These are phyloP conservation scores for Melampsora abietis-canadensis DNA, from an alignment of 1,284 basidiomycete genomes.

Conservation along the genomic window DNA sequence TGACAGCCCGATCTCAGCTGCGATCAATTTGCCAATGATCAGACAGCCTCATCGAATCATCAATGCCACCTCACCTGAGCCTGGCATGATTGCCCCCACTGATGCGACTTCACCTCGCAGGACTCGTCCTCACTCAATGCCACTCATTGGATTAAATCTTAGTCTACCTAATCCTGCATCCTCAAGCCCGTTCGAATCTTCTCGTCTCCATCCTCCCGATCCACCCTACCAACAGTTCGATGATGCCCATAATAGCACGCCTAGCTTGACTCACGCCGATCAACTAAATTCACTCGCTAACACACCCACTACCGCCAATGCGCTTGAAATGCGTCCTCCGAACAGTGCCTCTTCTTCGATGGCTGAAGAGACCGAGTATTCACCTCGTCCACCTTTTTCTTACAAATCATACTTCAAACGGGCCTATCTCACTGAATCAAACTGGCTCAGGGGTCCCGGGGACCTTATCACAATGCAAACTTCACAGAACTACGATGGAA, in stretches of 20 bases:
- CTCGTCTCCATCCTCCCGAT: constrained; percentile 40
- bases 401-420: constrained; percentile 72
- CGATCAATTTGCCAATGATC: not conserved
- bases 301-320: constrained; percentile 34
- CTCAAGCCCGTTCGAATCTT: constrained; percentile 30
- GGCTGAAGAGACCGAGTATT: constrained; percentile 38
- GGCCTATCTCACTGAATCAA: constrained; percentile 73
- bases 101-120: constrained; percentile 39
- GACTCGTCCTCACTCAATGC: constrained; percentile 38
- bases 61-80: constrained; percentile 40
- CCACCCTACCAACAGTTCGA: constrained; percentile 11
- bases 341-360: constrained; percentile 24
- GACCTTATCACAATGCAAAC: constrained; percentile 70
- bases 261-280: constrained; percentile 39
- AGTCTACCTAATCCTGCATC: constrained; percentile 18
- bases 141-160: constrained; percentile 29
- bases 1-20: not conserved
- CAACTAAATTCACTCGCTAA: constrained; percentile 20
- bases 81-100: constrained; percentile 41
- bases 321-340: constrained; percentile 38
- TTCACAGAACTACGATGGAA: constrained; percentile 63
- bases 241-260: constrained; percentile 14
- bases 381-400: constrained; percentile 56
- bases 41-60: constrained; percentile 40
- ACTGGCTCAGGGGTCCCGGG: constrained; percentile 76